phyloP scores from a whole-genome alignment of 2,329 filamentous ascomycete genomes.

The Mycosphaerella sp. region DNA sequence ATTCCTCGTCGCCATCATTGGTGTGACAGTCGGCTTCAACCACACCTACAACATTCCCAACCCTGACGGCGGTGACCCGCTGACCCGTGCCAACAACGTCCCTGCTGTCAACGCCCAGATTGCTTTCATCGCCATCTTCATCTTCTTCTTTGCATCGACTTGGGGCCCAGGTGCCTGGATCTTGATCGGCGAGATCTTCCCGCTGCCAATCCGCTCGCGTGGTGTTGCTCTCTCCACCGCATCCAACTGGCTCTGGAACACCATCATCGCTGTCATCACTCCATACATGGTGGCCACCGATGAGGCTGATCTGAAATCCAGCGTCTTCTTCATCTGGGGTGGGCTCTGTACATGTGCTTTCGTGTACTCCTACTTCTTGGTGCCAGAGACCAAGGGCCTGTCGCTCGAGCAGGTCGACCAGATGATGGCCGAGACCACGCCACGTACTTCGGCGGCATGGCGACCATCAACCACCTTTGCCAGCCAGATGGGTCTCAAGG shows the following conservation, averaged over 20 bases:
- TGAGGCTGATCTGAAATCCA: constrained; percentile 46
- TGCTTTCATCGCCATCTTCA: constrained; percentile 84
- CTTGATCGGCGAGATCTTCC: constrained; percentile 85
- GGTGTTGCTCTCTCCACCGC: constrained; percentile 82
- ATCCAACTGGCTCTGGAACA: constrained; percentile 78
- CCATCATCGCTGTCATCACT: constrained; percentile 30
- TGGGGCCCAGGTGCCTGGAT: constrained; percentile 71
- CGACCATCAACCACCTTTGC: constrained; percentile 34
- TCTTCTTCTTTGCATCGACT: constrained; percentile 85
- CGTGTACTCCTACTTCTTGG: constrained; percentile 37
- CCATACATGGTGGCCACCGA: constrained; percentile 60
- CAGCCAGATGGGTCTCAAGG: constrained; percentile 30
- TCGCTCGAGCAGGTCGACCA: constrained; percentile 78
- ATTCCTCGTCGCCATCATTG: constrained; percentile 73
- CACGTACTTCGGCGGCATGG: constrained; percentile 68
- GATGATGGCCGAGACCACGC: constrained; percentile 82
- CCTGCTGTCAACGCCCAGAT: constrained; percentile 60
- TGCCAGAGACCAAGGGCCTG: constrained; percentile 88
- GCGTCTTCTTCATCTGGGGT: constrained; percentile 42
- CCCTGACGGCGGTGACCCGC: constrained; percentile 34
- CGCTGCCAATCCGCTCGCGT: constrained; percentile 78
- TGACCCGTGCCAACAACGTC: constrained; percentile 42
- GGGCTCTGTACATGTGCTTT: constrained; percentile 50
- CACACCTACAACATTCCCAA: constrained; percentile 14
- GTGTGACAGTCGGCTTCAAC: constrained; percentile 38